phyloP scores from a whole-genome alignment of 345 rosid genomes.

The Sisymbrium altissimum region DNA sequence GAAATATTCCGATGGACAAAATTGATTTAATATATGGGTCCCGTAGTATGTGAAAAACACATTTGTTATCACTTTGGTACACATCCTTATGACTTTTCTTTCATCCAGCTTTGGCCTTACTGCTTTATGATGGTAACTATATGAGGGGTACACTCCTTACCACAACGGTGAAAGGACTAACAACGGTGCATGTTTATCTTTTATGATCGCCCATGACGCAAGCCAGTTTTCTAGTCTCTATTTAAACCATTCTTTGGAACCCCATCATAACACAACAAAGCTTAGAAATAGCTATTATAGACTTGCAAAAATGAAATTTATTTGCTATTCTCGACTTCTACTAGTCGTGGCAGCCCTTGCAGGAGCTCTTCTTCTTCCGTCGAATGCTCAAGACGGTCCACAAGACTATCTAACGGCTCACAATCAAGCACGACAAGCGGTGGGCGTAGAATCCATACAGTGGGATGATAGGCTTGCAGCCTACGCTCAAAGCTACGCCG shows the following conservation, averaged over 20 bases:
- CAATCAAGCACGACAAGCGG: constrained; percentile 11
- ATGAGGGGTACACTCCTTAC: not conserved
- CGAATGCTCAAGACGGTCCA: constrained; percentile 20
- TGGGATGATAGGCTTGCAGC: constrained; percentile 12
- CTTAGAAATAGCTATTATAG: not conserved
- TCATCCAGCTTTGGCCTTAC: no score
- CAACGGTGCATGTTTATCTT: not conserved
- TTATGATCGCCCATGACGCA: not conserved
- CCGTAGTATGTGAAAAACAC: no score
- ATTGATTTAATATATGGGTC: no score
- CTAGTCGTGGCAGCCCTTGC: constrained; percentile 2
- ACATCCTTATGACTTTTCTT: no score
- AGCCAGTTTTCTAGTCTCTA: not conserved
- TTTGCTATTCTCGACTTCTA: not conserved
- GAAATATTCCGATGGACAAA: no score
- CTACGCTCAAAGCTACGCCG: constrained; percentile 14
- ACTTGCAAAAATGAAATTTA: not conserved
- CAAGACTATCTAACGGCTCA: constrained; percentile 24
- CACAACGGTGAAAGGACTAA: not conserved
- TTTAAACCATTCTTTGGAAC: not conserved
- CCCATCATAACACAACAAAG: constrained; percentile 3
- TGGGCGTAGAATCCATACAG: constrained; percentile 20
- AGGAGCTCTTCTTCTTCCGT: constrained; percentile 21
- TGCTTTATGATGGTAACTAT: no score
- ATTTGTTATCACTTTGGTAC: no score